Base-by-base conservation (phyloP, 495 filamentous ascomycete species). In the Annulohypoxylon maeteangense region DNA sequence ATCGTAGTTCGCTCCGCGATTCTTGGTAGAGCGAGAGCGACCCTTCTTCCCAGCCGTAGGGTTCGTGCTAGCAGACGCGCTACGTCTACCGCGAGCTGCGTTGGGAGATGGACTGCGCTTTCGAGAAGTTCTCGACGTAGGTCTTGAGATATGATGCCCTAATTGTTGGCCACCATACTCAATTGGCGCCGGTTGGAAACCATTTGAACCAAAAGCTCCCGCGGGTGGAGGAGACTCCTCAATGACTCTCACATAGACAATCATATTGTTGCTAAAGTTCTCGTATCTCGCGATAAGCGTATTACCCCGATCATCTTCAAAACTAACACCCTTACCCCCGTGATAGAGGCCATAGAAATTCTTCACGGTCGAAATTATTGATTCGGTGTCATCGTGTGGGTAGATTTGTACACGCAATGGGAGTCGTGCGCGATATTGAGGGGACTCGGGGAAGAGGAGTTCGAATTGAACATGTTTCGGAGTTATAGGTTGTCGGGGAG, bases 251-350 rank as follows among this genome's bases (percentile, higher is more conserved):
- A 99, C 94, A 74, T 93, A 92, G 66, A 99, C 92, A 14, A 87
- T 88, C 92, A 95, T 96, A 74, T 93, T 90, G 82, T 97, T 88
- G 67, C 83, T 84, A 69, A 99, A 91, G 81, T 98, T 99, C 78
- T 98, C 94, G 78, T 98, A 97, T 65, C 92, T 89, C 53, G 95
- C 93, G 78, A 99, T 98, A 74, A 99, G 88, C 62, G 90, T 96
- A 71, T 89, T 92, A 47, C 92, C 93, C 68, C 92, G 79, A 44
- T 90, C 87, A 81, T 98, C 94, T 78, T 98, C 93, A 70, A 99
- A 98, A 81, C 91, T 92, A 76, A 98, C 87, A 63, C 93, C 91
- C 77, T 88, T 87, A 68, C 89, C 86, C 70, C 88, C 86, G 66
- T 80, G 65, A 74, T 96, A 95, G 71, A 98, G 87, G 40, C 94